Conservation (phyloP, 2,329 filamentous ascomycete species). For the Calonectria pseudoreteaudii region DNA sequence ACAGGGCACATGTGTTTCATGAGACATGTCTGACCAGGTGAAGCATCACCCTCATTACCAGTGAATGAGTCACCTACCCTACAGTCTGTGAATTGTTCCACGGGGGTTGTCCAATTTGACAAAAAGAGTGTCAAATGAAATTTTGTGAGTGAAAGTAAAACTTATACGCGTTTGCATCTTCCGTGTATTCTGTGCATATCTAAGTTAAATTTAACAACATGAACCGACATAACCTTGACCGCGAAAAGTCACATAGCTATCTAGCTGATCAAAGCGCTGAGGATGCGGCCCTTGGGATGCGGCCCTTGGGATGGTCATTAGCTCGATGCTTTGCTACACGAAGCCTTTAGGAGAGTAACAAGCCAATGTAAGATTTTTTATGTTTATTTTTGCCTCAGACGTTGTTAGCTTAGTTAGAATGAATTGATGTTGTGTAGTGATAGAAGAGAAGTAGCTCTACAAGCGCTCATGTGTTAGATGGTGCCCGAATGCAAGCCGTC, state of each 20-base stretch:
- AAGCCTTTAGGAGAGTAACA: too few species aligned
- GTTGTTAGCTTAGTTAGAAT: too few species aligned
- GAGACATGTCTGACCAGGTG: neutral
- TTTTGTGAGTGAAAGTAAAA: neutral
- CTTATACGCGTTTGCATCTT: neutral
- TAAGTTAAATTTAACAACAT: neutral
- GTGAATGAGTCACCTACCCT: slow-evolving; percentile 1
- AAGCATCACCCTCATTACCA: neutral
- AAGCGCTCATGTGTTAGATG: too few species aligned
- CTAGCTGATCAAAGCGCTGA: neutral
- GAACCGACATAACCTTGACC: accelerated
- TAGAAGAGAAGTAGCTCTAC: too few species aligned
- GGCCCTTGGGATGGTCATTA: too few species aligned
- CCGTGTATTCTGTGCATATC: neutral
- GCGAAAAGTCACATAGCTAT: neutral
- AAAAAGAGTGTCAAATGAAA: neutral
- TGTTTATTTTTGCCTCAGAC: too few species aligned
- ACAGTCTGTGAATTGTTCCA: neutral
- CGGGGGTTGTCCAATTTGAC: neutral
- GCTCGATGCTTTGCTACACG: too few species aligned
- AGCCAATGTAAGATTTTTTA: too few species aligned
- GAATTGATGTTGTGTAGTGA: too few species aligned
- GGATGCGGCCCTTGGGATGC: too few species aligned
- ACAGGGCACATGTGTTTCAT: neutral
- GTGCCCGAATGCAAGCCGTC: neutral